These are phyloP conservation scores for Umbellularia californica DNA, from an alignment of 164 flowering plant genomes.

Conservation along the genomic window DNA sequence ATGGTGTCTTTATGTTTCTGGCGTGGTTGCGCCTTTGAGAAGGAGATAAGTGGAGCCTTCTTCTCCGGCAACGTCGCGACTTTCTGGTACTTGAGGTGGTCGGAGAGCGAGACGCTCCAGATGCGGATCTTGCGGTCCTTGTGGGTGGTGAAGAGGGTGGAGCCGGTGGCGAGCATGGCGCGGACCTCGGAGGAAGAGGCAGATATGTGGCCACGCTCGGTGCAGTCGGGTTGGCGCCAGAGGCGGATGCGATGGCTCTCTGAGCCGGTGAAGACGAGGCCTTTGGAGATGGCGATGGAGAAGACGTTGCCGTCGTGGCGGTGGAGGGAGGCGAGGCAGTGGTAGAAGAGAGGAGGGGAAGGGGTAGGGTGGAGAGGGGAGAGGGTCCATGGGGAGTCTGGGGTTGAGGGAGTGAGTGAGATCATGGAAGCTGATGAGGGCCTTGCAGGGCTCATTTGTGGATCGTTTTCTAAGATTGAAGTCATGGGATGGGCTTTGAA, in stretches of 20 bases:
- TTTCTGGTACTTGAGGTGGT: constrained; percentile 9
- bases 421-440: constrained; percentile 16
- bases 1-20: constrained; percentile 33
- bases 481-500: constrained; percentile 4
- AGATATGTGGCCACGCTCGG: constrained; percentile 29
- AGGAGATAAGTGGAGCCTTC: constrained; percentile 2
- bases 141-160: constrained; percentile 33
- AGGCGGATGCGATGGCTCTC: constrained; percentile 33
- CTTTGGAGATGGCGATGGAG: constrained; percentile 33
- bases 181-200: constrained; percentile 25
- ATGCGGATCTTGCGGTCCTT: constrained; percentile 32
- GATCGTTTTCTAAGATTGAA: constrained; percentile 1
- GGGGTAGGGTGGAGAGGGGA: constrained; percentile 28
- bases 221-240: constrained; percentile 40
- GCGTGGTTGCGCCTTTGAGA: constrained; percentile 10
- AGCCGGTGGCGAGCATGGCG: constrained; percentile 30
- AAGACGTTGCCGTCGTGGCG: constrained; percentile 36
- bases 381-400: constrained; percentile 35
- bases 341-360: constrained; percentile 27
- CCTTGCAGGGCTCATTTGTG: constrained; percentile 15
- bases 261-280: constrained; percentile 36
- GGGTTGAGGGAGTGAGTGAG: constrained; percentile 16
- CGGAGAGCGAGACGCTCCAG: constrained; percentile 22
- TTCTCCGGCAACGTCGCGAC: constrained; percentile 14
- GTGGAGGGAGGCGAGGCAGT: constrained; percentile 39